These are phyloP conservation scores for Pleurotus pulmonarius DNA, from an alignment of 768 basidiomycete species.

Conservation along the genomic window DNA sequence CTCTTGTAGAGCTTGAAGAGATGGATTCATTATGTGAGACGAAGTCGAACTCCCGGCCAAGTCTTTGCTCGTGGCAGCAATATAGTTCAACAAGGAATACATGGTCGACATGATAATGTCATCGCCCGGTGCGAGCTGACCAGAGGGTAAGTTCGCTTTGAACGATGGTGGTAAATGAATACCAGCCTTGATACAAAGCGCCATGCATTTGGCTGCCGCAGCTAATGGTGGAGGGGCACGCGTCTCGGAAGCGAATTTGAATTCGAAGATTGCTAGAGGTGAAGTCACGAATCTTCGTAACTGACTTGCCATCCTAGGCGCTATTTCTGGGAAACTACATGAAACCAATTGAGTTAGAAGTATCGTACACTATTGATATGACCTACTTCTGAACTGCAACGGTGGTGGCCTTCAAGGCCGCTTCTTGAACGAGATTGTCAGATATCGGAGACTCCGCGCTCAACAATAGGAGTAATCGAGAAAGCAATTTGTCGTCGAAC, in stretches of 20 bases:
- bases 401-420: slow-evolving; percentile 82
- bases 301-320: slow-evolving; percentile 68
- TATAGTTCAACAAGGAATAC: slow-evolving; percentile 93
- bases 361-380: not conserved
- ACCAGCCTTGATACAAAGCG: slow-evolving; percentile 80
- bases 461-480: slow-evolving; percentile 67
- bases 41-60: slow-evolving; percentile 49
- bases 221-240: slow-evolving; percentile 74
- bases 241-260: slow-evolving; percentile 71
- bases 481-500: slow-evolving; percentile 65
- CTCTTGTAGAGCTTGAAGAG: slow-evolving; percentile 41
- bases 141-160: not conserved
- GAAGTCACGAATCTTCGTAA: slow-evolving; percentile 87
- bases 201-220: slow-evolving; percentile 87
- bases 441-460: slow-evolving; percentile 79
- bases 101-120: slow-evolving; percentile 92
- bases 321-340: slow-evolving; percentile 76
- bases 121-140: slow-evolving; percentile 77
- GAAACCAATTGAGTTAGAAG: not conserved
- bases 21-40: slow-evolving; percentile 37
- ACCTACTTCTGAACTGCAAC: slow-evolving; percentile 80
- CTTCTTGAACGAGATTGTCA: slow-evolving; percentile 84
- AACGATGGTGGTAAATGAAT: not conserved
- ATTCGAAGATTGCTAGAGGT: slow-evolving; percentile 84
- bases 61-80: slow-evolving; percentile 81